phyloP scores from a whole-genome alignment of 345 rosid genomes.

The Excoecaria agallocha region DNA sequence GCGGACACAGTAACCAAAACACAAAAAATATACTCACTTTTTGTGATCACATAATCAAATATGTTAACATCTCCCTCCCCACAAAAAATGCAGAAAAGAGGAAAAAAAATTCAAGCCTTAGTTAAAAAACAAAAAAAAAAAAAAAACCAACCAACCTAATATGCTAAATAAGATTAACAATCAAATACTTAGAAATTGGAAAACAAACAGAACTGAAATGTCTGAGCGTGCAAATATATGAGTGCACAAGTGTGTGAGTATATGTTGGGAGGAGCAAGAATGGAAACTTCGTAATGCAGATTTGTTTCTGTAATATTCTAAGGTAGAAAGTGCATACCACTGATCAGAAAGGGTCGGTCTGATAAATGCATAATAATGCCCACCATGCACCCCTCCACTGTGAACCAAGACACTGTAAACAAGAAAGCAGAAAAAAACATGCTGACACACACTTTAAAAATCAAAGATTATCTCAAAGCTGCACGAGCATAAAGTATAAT shows the following conservation, averaged over 20 bases:
- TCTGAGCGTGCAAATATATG: background rate
- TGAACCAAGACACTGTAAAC: conserved; percentile 85
- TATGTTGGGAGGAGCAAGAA: background rate
- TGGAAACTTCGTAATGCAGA: background rate
- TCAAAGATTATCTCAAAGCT: background rate
- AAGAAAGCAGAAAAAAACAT: conserved; percentile 13
- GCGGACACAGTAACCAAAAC: background rate
- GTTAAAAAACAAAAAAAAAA: background rate
- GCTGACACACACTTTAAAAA: background rate
- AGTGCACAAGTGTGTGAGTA: background rate
- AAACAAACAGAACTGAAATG: background rate
- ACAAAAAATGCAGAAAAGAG: background rate
- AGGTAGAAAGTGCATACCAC: conserved; percentile 50
- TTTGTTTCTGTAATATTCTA: background rate
- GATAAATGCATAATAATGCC: conserved; percentile 97
- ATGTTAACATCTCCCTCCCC: background rate
- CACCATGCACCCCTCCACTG: conserved; percentile 97
- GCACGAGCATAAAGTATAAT: background rate
- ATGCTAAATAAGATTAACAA: background rate
- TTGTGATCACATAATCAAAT: background rate
- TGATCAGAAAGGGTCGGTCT: conserved; percentile 93
- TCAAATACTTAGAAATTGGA: background rate
- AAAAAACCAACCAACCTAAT: too few relatives aligned
- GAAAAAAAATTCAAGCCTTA: background rate
- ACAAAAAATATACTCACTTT: background rate